Percentiles rank a stretch among this genome's conserved stretches.
Conservation (phyloP, 805 yeast genomes). For the Saccharomycopsis sp. region DNA sequence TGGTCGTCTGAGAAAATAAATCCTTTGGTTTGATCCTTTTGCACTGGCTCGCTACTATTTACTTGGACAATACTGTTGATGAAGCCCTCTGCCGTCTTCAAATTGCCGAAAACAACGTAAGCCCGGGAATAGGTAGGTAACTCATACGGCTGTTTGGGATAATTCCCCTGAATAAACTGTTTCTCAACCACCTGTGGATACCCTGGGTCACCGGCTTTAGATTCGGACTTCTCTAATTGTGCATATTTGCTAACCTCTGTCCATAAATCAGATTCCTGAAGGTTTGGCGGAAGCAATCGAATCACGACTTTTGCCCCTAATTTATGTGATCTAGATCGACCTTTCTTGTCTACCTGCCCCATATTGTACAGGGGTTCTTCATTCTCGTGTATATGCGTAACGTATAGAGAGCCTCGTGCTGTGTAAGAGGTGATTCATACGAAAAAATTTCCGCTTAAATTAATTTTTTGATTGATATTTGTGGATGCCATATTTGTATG, state of each 20-base stretch:
- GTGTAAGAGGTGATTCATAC: neutral
- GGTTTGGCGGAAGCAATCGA: conserved; percentile 5
- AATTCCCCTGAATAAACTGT: neutral
- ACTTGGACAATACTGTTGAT: neutral
- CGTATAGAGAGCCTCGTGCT: neutral
- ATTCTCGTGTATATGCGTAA: neutral
- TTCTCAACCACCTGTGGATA: neutral
- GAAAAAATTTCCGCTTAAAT: neutral
- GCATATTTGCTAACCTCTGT: neutral
- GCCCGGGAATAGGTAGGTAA: conserved; percentile 1
- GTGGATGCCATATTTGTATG: neutral
- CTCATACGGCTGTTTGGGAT: conserved; percentile 1
- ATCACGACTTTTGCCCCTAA: neutral
- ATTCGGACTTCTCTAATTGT: neutral
- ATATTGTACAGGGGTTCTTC: neutral
- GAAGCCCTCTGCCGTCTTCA: neutral
- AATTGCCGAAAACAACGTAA: neutral
- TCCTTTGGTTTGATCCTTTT: neutral
- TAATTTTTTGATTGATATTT: neutral
- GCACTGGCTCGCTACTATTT: neutral
- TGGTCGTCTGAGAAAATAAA: neutral
- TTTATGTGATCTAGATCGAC: neutral
- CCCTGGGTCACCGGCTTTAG: neutral
- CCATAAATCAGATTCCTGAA: neutral
- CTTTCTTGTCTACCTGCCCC: neutral